Evolutionary conservation across 495 filamentous ascomycete genomes (phyloP).

Genomic region (Hypomontagnella submonticulosa): DNA sequence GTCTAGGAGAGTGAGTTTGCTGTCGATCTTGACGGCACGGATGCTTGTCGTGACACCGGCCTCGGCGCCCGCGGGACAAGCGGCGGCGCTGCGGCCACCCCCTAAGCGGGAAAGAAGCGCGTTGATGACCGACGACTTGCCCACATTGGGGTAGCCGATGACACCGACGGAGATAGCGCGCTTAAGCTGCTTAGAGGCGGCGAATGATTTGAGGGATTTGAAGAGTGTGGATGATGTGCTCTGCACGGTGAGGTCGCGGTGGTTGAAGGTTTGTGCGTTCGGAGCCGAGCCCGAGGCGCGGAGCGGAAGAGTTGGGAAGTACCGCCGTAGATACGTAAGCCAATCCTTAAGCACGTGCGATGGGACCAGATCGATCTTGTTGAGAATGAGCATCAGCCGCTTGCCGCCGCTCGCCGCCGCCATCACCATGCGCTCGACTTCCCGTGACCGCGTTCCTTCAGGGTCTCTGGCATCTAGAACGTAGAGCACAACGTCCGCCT

Average conservation of each 20-base stretch:
- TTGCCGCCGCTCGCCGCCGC: constrained; percentile 84
- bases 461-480: constrained; percentile 95
- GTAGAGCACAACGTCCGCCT: constrained; percentile 92
- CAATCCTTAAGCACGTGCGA: constrained; percentile 82
- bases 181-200: constrained; percentile 84
- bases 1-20: constrained; percentile 92
- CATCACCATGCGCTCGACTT: constrained; percentile 90
- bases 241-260: constrained; percentile 87
- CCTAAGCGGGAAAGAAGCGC: constrained; percentile 85
- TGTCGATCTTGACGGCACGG: constrained; percentile 92
- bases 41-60: constrained; percentile 92
- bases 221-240: constrained; percentile 89
- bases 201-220: constrained; percentile 89
- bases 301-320: constrained; percentile 92
- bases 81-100: constrained; percentile 68
- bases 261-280: constrained; percentile 92
- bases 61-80: constrained; percentile 90
- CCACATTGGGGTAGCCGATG: constrained; percentile 97
- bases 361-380: constrained; percentile 96
- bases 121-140: constrained; percentile 98
- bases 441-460: constrained; percentile 87
- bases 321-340: constrained; percentile 86
- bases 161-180: constrained; percentile 91
- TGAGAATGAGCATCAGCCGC: constrained; percentile 90
- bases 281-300: constrained; percentile 84